Base-by-base conservation (phyloP, 1,284 basidiomycete genomes). In the Ustilago trichophora region DNA sequence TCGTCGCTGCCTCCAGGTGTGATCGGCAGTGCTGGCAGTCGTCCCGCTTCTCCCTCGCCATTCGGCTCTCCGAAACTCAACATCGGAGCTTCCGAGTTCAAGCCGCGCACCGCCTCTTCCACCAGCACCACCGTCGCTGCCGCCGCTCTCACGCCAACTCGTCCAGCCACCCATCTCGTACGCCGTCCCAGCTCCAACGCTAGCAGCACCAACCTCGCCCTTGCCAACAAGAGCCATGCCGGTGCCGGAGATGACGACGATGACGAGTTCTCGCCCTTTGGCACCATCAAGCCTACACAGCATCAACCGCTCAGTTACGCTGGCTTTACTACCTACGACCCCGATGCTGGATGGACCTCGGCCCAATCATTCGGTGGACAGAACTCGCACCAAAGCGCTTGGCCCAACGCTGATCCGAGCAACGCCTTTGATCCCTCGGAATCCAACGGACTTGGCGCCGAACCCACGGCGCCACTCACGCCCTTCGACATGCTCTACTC, bases 401-500 rank as follows among this genome's bases (percentile, higher is more conserved):
- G 59, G 59, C 21, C 31, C 25, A 19, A 35, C 10, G 21, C 51
- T 6, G 43, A 31, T 1, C 13, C 34, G 2, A 16, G 38, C 45
- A 18, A 53, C 16, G 36, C 24, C 16, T 32, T 43, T 18, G 49
- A 57, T 7, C 16, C 43, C 11, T 37, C 45, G 13, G 58, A 63
- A 6, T 18, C 35, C 15, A 57, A 54, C 21, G 55, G 38, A 3
- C 27, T 53, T 9, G 41, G 35, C 7, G 49, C 89, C 0, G 89
- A 91, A 72, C 91, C 92, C 29, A 41, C 49, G 15, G 67, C 67
- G 8, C 55, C 60, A 9, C 95, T 98, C 91, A 95, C 94, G 1
- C 95, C 95, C 0, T 91, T 98, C 72, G 95, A 98, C 76, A 92
- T 98, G 33, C 88, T 98, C 18, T 89, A 88, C 75, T 93, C 91